Percentiles rank a stretch among this genome's conserved stretches.
These are phyloP conservation scores for Plasmodium cynomolgi DNA, from an alignment of 169 alveolate genomes.

Conservation along the genomic window DNA sequence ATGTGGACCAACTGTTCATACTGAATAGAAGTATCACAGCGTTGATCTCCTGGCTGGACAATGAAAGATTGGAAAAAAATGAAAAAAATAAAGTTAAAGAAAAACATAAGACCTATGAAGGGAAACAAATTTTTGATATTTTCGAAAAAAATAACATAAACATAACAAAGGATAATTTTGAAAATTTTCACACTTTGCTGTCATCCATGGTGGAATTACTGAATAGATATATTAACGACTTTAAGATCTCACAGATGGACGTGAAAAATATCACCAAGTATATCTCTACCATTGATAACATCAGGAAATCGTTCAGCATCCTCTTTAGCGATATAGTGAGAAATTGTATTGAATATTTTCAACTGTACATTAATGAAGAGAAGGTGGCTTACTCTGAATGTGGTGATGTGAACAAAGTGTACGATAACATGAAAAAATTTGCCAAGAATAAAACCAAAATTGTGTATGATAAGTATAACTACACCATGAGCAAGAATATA, in stretches of 20 bases:
- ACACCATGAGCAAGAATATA: conserved; percentile 45
- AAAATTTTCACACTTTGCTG: conserved; percentile 22
- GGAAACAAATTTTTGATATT: conserved; percentile 65
- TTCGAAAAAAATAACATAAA: conserved; percentile 57
- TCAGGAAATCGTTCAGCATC: conserved; percentile 77
- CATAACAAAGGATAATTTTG: conserved; percentile 64
- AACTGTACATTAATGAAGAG: conserved; percentile 78
- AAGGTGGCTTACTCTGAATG: conserved; percentile 37
- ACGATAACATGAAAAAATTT: conserved; percentile 57
- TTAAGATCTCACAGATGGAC: conserved; percentile 79
- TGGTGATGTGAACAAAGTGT: conserved; percentile 53
- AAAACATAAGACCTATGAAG: conserved; percentile 72
- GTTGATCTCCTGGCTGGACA: conserved; percentile 45
- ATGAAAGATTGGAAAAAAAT: conserved; percentile 48
- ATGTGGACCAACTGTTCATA: conserved; percentile 44
- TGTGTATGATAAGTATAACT: conserved; percentile 33
- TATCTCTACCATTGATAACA: conserved; percentile 77
- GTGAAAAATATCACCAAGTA: conserved; percentile 69
- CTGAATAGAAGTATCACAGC: conserved; percentile 67
- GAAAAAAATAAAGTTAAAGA: conserved; percentile 62
- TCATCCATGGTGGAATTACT: conserved; percentile 57
- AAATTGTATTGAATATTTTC: conserved; percentile 79
- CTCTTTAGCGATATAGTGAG: conserved; percentile 77
- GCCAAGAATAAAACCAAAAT: conserved; percentile 51
- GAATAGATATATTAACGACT: conserved; percentile 63